Base-by-base conservation (phyloP, 305 asterid species). In the Coffea humblotiana region DNA sequence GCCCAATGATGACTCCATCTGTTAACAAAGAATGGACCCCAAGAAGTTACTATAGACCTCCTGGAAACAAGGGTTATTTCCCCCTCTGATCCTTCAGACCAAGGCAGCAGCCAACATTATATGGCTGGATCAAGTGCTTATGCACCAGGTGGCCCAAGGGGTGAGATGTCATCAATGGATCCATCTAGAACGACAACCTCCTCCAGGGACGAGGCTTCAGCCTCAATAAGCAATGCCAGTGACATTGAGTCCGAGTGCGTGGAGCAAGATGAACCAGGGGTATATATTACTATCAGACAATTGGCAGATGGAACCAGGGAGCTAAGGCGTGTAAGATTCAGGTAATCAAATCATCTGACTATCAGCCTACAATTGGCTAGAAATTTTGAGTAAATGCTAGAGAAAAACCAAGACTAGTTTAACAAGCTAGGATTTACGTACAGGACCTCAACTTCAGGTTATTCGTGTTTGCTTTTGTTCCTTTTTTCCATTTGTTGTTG, bases 201-300 rank as follows among this genome's bases (percentile, higher is more conserved):
- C 8, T 94, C 98, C 19, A 83, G 97, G 82, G 99, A 94, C 19
- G 99, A 93, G 84, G 96, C 97, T 35, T 95, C 99, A 0, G 90
- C 89, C 74, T 96, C 99, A 35, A 67, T 96, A 40, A 96, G 99
- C 90, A 96, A 94, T 82, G 98, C 97, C 64, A 96, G 98, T 86
- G 99, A 94, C 35, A 82, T 92, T 18, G 98, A 93, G 71, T 92
- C 98, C 0, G 99, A 96, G 74, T 96, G 99, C 98, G 85, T 94
- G n/a, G 99, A 96, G 80, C 92, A 96, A 88, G 99, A 96, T 51
- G 98, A 94, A 85, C 98, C 98, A 0, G 99, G 99, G 13, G 98
- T 96, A 47, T 93, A 89, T 73, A 91, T 96, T 75, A 96, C 99
- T 82, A 92, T 96, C 89, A 91, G 98, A 80, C 98, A 94, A 78